Percentiles rank a stretch among this genome's conserved stretches.
Conservation (phyloP, 2,329 filamentous ascomycete species). For the Aureobasidium vineae region DNA sequence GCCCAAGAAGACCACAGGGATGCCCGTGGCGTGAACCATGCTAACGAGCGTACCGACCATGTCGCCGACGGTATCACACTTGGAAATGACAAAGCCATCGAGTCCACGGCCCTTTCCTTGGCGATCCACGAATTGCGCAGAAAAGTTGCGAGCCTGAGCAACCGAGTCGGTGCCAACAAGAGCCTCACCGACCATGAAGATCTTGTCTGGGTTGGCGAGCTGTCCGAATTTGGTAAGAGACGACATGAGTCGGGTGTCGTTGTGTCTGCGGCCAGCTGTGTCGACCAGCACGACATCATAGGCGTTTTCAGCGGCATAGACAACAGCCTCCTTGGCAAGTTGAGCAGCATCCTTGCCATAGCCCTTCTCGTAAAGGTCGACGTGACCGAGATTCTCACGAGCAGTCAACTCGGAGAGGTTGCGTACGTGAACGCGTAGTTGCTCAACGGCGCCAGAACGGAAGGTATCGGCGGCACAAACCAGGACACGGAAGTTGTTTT, state of each 20-base stretch:
- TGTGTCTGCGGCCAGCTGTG: conserved; percentile 90
- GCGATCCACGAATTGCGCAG: conserved; percentile 67
- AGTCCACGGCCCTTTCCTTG: conserved; percentile 64
- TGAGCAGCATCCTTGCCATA: conserved; percentile 97
- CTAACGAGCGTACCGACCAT: conserved; percentile 96
- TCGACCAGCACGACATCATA: conserved; percentile 97
- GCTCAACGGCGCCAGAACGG: conserved; percentile 93
- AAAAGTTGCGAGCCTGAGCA: conserved; percentile 94
- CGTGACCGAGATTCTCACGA: conserved; percentile 73
- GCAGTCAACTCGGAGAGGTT: conserved; percentile 86
- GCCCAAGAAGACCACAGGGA: conserved; percentile 90
- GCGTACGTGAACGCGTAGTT: conserved; percentile 90
- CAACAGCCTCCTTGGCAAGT: conserved; percentile 91
- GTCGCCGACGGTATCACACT: conserved; percentile 98
- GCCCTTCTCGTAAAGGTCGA: conserved; percentile 94
- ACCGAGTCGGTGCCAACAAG: conserved; percentile 95
- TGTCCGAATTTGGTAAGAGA: conserved; percentile 97
- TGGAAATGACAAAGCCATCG: conserved; percentile 97
- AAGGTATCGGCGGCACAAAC: conserved; percentile 96
- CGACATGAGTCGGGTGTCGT: conserved; percentile 94
- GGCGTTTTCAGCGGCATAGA: conserved; percentile 65
- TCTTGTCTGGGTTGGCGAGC: conserved; percentile 94
- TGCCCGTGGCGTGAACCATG: conserved; percentile 95
- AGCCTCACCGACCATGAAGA: conserved; percentile 93
- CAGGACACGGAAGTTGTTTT: conserved; percentile 94